Evolutionary conservation across 2,329 filamentous ascomycete genomes (phyloP), one percentile per base, ranked within the genome.

Genomic region (Fusarium annulatum): DNA sequence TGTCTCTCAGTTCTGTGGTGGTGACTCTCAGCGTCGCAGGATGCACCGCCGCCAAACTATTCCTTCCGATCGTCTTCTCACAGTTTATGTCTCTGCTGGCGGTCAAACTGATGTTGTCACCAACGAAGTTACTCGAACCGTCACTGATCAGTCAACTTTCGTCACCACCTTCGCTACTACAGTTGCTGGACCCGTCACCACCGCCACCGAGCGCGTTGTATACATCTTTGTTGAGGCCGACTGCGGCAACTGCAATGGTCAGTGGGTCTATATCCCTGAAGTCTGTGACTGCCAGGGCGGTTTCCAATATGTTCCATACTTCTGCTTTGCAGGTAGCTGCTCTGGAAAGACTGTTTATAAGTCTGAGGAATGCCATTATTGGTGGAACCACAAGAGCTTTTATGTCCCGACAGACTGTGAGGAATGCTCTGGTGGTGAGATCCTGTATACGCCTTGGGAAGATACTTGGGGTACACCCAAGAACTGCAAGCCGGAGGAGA

Each of bases 381-480:
- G 55, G 58, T 56, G 60, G 36, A 64, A 64, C 36, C 6, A 72
- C 51, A 45, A 72, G 8, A 53, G 67, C 33, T 67, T 64, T 61
- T 77, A 60, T 65, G 52, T 58, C 6, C 64, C 72, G 10, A 23
- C 33, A 18, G 59, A 73, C 60, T 75, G 70, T 12, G 52, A 74
- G 1, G 36, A 28, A 18, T 75, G 72, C 41, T 48, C 59, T 26
- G 33, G 64, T 5, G 69, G 69, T 5, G 58, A 70, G 23, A 38
- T 69, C 21, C 34, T 74, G 55, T 77, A 76, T 71, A 73, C 74
- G 72, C 74, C 75, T 43, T 74, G 55, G 55, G 67, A 77, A 51
- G 69, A 67, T 30, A 52, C 30, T 30, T 59, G 43, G 38, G 64
- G 61, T 41, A 69, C 59, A 16, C 71, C 71, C 12, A 43, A 58